Evolutionary conservation across 805 yeast genomes (phyloP), one percentile per base, ranked within the genome.

Genomic region (Kluyveromyces wickerhamii): DNA sequence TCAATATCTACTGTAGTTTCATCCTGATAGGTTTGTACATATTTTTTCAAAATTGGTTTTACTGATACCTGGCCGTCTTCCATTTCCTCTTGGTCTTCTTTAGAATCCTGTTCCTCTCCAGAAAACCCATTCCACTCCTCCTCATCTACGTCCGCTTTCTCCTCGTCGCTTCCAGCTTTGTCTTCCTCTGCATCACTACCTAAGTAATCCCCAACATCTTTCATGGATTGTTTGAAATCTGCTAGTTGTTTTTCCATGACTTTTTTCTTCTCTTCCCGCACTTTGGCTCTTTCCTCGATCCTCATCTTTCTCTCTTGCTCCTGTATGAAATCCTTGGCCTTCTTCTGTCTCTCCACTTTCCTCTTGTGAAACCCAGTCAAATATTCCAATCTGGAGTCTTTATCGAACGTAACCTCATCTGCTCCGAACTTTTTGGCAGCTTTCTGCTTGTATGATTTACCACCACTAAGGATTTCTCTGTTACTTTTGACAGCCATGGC

Each of bases 341-440:
- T 77, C 62, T 86, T 88, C 61, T 83, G 82, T 57, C 97, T 72
- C 51, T 83, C 83, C 12, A 89, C 56, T 56, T 89, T 89, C 52
- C 98, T 73, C 62, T 89, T 89, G 59, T 92, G 97, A 59, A 89
- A 89, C 26, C 98, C 98, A 3, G 96, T 89, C 45, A 89, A 63
- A 57, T 77, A 89, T 41, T 89, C 95, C 57, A 68, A 62, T 54
- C 96, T 65, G n/a, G 81, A 71, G 13, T 71, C 82, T 43, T 76
- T 74, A 59, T 92, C 92, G 56, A 87, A 92, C 2, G 72, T 75
- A 19, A 92, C 94, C 56, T 86, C 96, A 18, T 74, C 88, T 2
- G 84, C 87, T 25, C 86, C 70, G 52, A 71, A 74, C 53, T 74
- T 71, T 54, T 73, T 74, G 21, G 69, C 67, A 52, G 77, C 79